Evolutionary conservation across 495 filamentous ascomycete species (phyloP).

Genomic region (Annulohypoxylon bovei): DNA sequence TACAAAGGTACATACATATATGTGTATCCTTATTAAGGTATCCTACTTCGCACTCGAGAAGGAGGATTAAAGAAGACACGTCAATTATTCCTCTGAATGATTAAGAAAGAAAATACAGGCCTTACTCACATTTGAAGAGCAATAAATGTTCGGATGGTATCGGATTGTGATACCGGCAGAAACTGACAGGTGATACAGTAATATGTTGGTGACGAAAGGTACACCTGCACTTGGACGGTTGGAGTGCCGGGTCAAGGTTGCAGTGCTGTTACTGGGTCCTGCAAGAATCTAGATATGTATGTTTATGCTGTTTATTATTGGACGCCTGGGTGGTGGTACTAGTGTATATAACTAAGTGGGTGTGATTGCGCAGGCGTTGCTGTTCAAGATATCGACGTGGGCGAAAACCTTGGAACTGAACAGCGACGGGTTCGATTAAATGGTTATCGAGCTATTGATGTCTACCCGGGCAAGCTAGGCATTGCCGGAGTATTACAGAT

Average conservation of each 20-base stretch:
- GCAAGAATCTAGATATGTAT: conserved; percentile 34
- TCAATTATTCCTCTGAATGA: neutral
- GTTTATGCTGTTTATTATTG: neutral
- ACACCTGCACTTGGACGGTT: conserved; percentile 5
- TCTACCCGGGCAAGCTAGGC: no score
- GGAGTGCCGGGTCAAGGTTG: conserved; percentile 23
- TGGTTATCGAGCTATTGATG: neutral
- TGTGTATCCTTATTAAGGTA: neutral
- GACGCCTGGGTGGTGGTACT: neutral
- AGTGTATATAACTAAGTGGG: neutral
- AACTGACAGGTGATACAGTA: conserved; percentile 21
- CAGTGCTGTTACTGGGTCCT: conserved; percentile 11
- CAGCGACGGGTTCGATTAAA: neutral
- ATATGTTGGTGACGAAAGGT: conserved; percentile 19
- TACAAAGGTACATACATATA: neutral
- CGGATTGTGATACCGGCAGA: conserved; percentile 26
- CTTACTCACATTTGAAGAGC: neutral
- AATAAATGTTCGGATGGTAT: conserved; percentile 8
- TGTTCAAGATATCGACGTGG: conserved; percentile 1
- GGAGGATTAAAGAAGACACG: neutral
- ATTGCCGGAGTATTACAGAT: conserved; percentile 24
- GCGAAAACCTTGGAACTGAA: neutral
- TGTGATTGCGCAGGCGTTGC: conserved; percentile 6
- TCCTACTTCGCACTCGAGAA: neutral
- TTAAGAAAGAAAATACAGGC: neutral